Base-by-base conservation (phyloP, 768 basidiomycete genomes). In the Suillus sp. region DNA sequence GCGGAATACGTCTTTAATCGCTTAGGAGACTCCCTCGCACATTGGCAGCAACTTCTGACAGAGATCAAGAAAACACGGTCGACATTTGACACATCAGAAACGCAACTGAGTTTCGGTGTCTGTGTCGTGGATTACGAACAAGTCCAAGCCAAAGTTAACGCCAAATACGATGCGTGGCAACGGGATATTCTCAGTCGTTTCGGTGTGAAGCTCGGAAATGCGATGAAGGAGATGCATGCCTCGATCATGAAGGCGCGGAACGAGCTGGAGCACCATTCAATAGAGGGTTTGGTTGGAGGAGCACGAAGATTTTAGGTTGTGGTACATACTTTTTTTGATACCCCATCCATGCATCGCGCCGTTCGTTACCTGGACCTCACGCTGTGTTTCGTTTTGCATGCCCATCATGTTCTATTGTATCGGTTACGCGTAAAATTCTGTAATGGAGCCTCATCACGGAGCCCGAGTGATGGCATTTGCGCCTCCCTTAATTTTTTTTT, bases 111-210 rank as follows among this genome's bases (percentile, higher is more conserved):
- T 54, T 97, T 99, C 72, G 95, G 96, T 1, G 92, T 96, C 11
- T 95, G 93, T 71, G 86, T 96, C 50, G 90, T 99, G 70, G 93
- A 98, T 77, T 99, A 98, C 76, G 96, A 99, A 75, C 96, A 96
- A 75, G 97, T 98, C 32, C 97, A 99, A 77, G 86, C 93, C 51
- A 86, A 96, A 68, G 97, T 99, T 71, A 98, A 98, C 75, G 94
- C 96, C 64, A 99, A 98, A 80, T 99, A 99, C 74, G 97, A 99
- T 73, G 81, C 93, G 22, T 99, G 97, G 96, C 96, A 99, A 80
- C 83, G 91, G 65, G 97, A 99, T 69, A 94, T 99, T 64, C 80
- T 98, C 67, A 89, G 87, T 65, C 83, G 95, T 54, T 99, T 98
- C 71, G 96, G 97, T 4, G 84, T 86, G 64, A 98, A 97, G 80